These are phyloP conservation scores for Cylindrodendrum hubeiense DNA, from an alignment of 2,329 filamentous ascomycete genomes.

Conservation along the genomic window DNA sequence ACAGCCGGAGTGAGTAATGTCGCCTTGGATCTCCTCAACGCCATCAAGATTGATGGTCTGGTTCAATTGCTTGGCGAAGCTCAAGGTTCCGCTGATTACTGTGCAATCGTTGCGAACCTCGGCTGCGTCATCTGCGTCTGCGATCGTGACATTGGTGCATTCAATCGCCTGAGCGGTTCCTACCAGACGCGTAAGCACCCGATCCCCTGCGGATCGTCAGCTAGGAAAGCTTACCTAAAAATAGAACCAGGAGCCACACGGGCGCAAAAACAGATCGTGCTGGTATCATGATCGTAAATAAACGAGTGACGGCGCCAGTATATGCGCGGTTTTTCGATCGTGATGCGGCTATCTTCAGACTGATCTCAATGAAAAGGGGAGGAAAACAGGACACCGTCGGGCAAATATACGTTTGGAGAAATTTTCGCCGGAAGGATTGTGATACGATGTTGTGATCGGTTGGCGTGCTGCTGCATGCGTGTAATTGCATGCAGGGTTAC, in stretches of 20 bases:
- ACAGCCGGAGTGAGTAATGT: conserved; percentile 15
- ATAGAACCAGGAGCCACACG: background rate
- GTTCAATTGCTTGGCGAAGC: conserved; percentile 5
- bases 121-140: conserved; percentile 22
- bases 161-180: conserved; percentile 8
- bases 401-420: background rate
- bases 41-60: conserved; percentile 33
- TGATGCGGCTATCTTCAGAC: background rate
- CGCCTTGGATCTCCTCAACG: conserved; percentile 22
- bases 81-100: conserved; percentile 20
- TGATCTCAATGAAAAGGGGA: background rate
- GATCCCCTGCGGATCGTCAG: background rate
- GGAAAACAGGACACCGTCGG: background rate
- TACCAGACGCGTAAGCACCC: background rate
- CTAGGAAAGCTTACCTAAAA: background rate
- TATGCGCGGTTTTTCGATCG: background rate
- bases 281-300: background rate
- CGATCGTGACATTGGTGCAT: conserved; percentile 31
- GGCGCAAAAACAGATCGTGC: background rate
- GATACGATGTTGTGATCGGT: background rate
- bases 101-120: conserved; percentile 25
- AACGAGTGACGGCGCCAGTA: background rate
- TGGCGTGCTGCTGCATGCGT: background rate
- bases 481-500: background rate
- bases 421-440: background rate